Evolutionary conservation across 140 eudicot species (phyloP).

Genomic region (Ambrosia hybrid): DNA sequence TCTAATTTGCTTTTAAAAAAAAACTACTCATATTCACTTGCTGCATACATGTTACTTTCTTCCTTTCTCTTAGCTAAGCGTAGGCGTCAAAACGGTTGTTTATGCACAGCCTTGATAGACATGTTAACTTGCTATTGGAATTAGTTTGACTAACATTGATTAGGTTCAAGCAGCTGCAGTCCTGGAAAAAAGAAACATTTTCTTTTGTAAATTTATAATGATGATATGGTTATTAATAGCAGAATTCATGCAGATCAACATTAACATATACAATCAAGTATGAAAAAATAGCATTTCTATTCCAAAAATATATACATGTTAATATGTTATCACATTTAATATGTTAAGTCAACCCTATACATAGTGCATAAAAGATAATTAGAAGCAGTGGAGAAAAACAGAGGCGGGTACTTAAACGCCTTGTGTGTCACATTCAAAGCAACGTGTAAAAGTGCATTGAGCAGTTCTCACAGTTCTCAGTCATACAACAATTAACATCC

Average conservation of each 20-base stretch:
- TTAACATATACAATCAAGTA: neutral
- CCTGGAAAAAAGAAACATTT: slow-evolving; percentile 3
- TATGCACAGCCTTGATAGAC: neutral
- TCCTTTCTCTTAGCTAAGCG: neutral
- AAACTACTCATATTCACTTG: neutral
- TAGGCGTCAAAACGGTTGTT: neutral
- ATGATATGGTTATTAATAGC: neutral
- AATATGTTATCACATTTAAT: too few species aligned
- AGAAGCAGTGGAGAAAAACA: too few species aligned
- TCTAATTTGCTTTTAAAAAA: too few species aligned
- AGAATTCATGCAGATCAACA: neutral
- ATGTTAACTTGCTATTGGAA: neutral
- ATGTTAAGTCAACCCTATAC: too few species aligned
- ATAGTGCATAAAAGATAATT: too few species aligned
- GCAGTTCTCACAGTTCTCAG: too few species aligned
- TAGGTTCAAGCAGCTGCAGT: neutral
- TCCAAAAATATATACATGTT: neutral
- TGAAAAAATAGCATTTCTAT: neutral
- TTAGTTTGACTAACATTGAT: slow-evolving; percentile 10
- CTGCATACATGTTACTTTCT: neutral
- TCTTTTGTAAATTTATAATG: neutral
- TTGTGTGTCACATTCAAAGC: too few species aligned
- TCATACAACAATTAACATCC: too few species aligned
- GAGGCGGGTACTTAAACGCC: too few species aligned
- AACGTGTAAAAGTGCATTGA: too few species aligned